A percentile compares a stretch with the other conserved stretches of the same genome.
These are phyloP conservation scores for Sclerotinia trifoliorum DNA, from an alignment of 2,329 filamentous ascomycete species.

Conservation along the genomic window DNA sequence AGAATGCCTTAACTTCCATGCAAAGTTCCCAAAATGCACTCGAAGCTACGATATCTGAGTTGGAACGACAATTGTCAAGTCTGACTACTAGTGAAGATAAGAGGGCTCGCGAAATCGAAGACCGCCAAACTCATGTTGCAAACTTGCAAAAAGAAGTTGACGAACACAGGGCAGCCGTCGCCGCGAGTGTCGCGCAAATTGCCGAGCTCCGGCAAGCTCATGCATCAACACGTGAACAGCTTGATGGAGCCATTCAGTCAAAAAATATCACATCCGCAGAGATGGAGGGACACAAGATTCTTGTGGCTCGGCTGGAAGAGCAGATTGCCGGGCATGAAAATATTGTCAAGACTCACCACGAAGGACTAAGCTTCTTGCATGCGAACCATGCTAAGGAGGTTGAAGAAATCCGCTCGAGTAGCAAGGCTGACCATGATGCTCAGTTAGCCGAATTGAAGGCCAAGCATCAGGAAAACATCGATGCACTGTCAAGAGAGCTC, in stretches of 20 bases:
- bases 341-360: slow-evolving; percentile 54
- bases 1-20: slow-evolving; percentile 67
- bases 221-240: slow-evolving; percentile 60
- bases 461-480: slow-evolving; percentile 57
- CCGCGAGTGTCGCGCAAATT: slow-evolving; percentile 66
- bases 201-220: slow-evolving; percentile 73
- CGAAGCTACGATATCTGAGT: slow-evolving; percentile 66
- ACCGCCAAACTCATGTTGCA: slow-evolving; percentile 48
- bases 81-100: slow-evolving; percentile 41
- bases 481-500: slow-evolving; percentile 60
- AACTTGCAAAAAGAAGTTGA: slow-evolving; percentile 73
- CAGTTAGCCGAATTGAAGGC: slow-evolving; percentile 58
- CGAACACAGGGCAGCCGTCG: slow-evolving; percentile 74
- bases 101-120: slow-evolving; percentile 56
- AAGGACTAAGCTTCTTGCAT: slow-evolving; percentile 51
- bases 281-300: slow-evolving; percentile 43
- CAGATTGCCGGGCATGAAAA: slow-evolving; percentile 61
- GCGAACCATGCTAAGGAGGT: slow-evolving; percentile 52
- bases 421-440: slow-evolving; percentile 56
- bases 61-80: slow-evolving; percentile 59
- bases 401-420: slow-evolving; percentile 48
- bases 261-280: slow-evolving; percentile 50
- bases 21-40: slow-evolving; percentile 71
- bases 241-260: slow-evolving; percentile 63
- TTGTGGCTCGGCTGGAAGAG: slow-evolving; percentile 54